phyloP scores from a whole-genome alignment of 169 alveolate genomes.

The Cryptosporidium tyzzeri region DNA sequence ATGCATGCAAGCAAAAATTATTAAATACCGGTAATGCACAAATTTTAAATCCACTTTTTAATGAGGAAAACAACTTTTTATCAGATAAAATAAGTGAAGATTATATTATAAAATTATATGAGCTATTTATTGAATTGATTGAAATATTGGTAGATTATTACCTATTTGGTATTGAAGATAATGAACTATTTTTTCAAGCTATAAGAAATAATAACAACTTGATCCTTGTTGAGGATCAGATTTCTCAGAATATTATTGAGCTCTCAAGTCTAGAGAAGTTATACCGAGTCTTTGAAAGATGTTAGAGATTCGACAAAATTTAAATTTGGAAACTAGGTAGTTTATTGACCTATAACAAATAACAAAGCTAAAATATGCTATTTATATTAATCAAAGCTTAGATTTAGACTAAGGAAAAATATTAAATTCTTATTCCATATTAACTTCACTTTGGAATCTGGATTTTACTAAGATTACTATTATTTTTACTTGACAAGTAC shows the following conservation, averaged over 20 bases:
- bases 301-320: conserved; percentile 39
- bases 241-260: conserved; percentile 62
- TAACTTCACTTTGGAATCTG: conserved; percentile 12
- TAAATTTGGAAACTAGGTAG: not conserved
- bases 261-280: conserved; percentile 78
- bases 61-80: not conserved
- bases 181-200: conserved; percentile 23
- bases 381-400: not conserved
- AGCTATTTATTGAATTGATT: not conserved
- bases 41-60: not conserved
- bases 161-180: conserved; percentile 40
- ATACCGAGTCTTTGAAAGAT: conserved; percentile 79
- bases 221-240: conserved; percentile 3
- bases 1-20: not conserved
- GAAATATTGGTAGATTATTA: conserved; percentile 27
- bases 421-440: not conserved
- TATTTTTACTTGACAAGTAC: conserved; percentile 7
- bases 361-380: not conserved
- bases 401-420: not conserved
- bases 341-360: not conserved
- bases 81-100: not conserved
- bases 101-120: not conserved
- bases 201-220: conserved; percentile 33
- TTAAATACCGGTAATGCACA: not conserved
- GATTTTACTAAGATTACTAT: not conserved